Evolutionary conservation across 2,329 filamentous ascomycete genomes (phyloP).

Genomic region (Purpureocillium lavendulum): DNA sequence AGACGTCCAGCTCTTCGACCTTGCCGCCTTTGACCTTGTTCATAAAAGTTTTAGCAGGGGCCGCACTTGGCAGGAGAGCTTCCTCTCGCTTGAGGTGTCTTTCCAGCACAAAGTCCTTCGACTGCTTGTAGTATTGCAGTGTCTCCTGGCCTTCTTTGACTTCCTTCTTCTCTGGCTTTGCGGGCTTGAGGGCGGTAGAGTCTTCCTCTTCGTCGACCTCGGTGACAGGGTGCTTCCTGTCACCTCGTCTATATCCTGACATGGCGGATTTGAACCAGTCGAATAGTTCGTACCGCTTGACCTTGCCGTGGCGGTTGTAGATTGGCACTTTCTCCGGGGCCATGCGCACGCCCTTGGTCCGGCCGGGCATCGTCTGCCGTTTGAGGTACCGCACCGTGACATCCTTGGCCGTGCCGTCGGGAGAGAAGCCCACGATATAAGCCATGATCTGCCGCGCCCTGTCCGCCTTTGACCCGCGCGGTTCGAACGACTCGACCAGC

Average conservation of each 20-base stretch:
- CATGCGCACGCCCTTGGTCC: conserved; percentile 79
- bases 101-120: conserved; percentile 75
- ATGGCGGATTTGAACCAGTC: conserved; percentile 87
- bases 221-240: conserved; percentile 45
- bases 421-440: conserved; percentile 76
- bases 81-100: conserved; percentile 88
- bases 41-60: conserved; percentile 66
- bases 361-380: conserved; percentile 72
- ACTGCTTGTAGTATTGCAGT: conserved; percentile 80
- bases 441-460: conserved; percentile 83
- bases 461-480: conserved; percentile 74
- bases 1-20: conserved; percentile 72
- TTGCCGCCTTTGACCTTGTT: conserved; percentile 67
- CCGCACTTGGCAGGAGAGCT: conserved; percentile 62
- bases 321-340: conserved; percentile 72
- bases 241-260: conserved; percentile 56
- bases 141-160: conserved; percentile 71
- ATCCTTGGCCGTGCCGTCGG: conserved; percentile 86
- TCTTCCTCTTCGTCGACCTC: conserved; percentile 75
- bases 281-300: conserved; percentile 66
- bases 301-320: conserved; percentile 67
- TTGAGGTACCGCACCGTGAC: conserved; percentile 88
- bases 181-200: conserved; percentile 63
- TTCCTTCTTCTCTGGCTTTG: conserved; percentile 64
- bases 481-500: conserved; percentile 67